Conservation (phyloP, 305 asterid genomes). For the Petunia hybrid region DNA sequence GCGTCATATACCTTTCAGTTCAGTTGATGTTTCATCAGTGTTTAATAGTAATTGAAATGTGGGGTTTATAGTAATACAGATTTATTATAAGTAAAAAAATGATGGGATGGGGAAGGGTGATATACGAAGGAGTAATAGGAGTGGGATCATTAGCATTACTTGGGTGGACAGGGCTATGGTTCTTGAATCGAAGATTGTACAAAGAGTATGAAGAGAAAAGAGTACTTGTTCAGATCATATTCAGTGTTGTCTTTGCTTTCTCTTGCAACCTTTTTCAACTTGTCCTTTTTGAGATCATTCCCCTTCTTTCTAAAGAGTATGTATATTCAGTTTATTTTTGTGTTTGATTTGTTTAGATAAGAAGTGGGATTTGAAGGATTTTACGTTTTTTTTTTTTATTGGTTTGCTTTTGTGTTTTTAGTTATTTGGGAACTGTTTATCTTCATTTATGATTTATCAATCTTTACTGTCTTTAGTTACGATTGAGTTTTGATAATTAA, state of each 20-base stretch:
- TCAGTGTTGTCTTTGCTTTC: conserved; percentile 93
- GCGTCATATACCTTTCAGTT: no score
- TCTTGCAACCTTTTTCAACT: conserved; percentile 98
- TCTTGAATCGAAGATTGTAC: conserved; percentile 87
- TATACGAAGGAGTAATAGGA: conserved; percentile 74
- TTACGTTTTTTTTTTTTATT: neutral
- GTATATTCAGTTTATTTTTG: conserved; percentile 26
- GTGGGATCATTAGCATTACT: conserved; percentile 78
- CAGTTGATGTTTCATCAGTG: no score
- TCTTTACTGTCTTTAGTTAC: no score
- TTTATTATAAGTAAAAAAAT: no score
- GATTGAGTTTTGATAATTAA: no score
- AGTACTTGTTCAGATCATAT: conserved; percentile 92
- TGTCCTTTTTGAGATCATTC: conserved; percentile 93
- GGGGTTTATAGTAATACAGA: no score
- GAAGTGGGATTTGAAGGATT: neutral
- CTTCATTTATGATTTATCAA: no score
- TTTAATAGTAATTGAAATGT: no score
- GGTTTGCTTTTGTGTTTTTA: neutral
- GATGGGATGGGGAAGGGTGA: conserved; percentile 87
- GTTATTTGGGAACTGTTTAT: no score
- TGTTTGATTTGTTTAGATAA: neutral
- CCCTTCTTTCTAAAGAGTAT: conserved; percentile 84
- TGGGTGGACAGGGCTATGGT: conserved; percentile 98
- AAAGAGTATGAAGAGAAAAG: conserved; percentile 98